Evolutionary conservation across 139 green algal genomes (phyloP), one percentile per base, ranked within the genome.

Genomic region (Chlamydomonas asymmetrica): DNA sequence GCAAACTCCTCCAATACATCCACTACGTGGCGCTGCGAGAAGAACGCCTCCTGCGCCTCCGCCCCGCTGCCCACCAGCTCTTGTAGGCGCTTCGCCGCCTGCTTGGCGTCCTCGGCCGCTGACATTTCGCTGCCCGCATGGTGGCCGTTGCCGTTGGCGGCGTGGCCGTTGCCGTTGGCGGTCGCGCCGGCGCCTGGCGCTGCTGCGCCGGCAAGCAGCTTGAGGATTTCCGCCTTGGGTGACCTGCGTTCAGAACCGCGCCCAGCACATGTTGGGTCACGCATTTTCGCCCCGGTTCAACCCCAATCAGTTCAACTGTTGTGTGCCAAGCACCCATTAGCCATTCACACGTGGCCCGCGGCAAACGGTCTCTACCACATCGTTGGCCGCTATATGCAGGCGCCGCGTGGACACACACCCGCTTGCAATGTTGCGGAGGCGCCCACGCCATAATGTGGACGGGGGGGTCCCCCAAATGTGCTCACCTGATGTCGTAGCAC

Each of bases 401-500:
- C n/a, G n/a, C n/a, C n/a, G n/a, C n/a, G n/a, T n/a, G n/a, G n/a
- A n/a, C n/a, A n/a, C n/a, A n/a, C n/a, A n/a, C n/a, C n/a, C n/a
- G n/a, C n/a, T n/a, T n/a, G n/a, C n/a, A n/a, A n/a, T n/a, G n/a
- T n/a, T n/a, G n/a, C n/a, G n/a, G n/a, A n/a, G n/a, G n/a, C n/a
- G n/a, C n/a, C n/a, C n/a, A n/a, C n/a, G n/a, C n/a, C n/a, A n/a
- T n/a, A n/a, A n/a, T n/a, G n/a, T n/a, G n/a, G n/a, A n/a, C n/a
- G n/a, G n/a, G n/a, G n/a, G n/a, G n/a, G n/a, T n/a, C n/a, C n/a
- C n/a, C n/a, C n/a, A n/a, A n/a, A n/a, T n/a, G n/a, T n/a, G 59
- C 43, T 43, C 39, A 82, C 85, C 90, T 85, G 38, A 97, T 73
- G 77, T 97, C 92, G 79, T 95, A 97, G 83, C 90, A 97, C 32